Base-by-base conservation (phyloP, 169 alveolate species). In the Eimeria sp. region DNA sequence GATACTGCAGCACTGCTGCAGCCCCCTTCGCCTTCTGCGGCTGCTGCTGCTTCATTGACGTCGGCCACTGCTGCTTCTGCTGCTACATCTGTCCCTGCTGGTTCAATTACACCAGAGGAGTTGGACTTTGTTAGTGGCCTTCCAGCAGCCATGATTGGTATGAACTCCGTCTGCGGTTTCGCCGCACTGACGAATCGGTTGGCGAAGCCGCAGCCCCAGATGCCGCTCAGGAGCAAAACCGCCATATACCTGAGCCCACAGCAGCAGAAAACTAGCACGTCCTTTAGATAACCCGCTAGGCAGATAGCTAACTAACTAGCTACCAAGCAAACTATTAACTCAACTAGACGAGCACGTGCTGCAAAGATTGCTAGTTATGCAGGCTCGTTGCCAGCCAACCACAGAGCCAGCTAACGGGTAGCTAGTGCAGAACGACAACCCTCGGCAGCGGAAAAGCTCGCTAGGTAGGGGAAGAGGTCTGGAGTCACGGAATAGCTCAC, bases 181-280 rank as follows among this genome's bases (percentile, higher is more conserved):
- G 63, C 88, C 30, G 10, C 88, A 10, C 88, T 13, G 16, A 34
- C 88, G 45, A 20, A 78, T 45, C 88, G 13, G 30, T 43, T 78
- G 20, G 88, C 63, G 88, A 78, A 43, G 65, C 88, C 88, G 63
- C 88, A 78, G 65, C 88, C 88, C 88, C 88, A 78, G 88, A 78
- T 45, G 61, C 45, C 61, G 65, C 63, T 45, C 16, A 25, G 43
- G 30, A 78, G 54, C 25, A 78, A 49, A 20, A 78, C 45, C 13
- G 54, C 88, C 88, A 78, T 34, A 78, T 78, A 43, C 65, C 88
- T 78, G 88, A 2, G 45, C 40, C 5, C 65, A 78, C 11, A 30
- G 45, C 14, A 72, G 0, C 70, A 54, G 1, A 61, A 5, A n/a
- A 20, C 83, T n/a, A 13, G 22, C 11, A 54, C 1, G 22, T 54